Conservation (phyloP, 2,329 filamentous ascomycete species). For the Sporothrix schenckii region DNA sequence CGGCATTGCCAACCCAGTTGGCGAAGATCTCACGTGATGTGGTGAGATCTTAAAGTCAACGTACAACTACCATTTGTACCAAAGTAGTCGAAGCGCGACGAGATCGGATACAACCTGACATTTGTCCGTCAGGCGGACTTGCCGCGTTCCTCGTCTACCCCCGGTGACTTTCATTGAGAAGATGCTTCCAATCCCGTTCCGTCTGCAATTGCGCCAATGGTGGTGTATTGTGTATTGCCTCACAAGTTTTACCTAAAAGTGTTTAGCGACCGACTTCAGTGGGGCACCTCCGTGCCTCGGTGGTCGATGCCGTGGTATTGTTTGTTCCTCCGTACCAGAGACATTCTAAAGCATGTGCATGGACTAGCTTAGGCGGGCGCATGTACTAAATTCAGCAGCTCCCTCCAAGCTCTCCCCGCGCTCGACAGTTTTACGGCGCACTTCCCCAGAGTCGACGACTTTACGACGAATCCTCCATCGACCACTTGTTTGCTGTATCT, state of each 20-base stretch:
- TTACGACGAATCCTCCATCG: background rate
- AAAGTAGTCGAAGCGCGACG: too few species aligned
- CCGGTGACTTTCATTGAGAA: too few species aligned
- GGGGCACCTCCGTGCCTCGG: background rate
- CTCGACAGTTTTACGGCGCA: background rate
- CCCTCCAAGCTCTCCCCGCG: background rate
- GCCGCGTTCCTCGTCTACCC: too few species aligned
- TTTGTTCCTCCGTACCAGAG: background rate
- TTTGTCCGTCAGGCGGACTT: too few species aligned
- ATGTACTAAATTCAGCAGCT: background rate
- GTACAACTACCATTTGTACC: background rate
- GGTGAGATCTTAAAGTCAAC: slow-evolving; percentile 15
- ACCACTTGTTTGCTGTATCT: background rate
- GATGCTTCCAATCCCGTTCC: background rate
- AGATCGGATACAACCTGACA: too few species aligned
- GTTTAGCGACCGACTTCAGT: background rate
- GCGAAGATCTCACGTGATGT: too few species aligned
- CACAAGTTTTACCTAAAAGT: background rate
- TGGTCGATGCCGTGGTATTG: background rate
- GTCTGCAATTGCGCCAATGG: background rate
- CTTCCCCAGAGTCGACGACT: background rate
- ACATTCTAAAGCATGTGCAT: slow-evolving; percentile 7
- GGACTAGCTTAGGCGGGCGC: background rate
- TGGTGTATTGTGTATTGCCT: background rate
- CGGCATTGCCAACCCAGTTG: background rate